These are phyloP conservation scores for Trichoderma pleuroti DNA, from an alignment of 2,329 filamentous ascomycete species.

Conservation along the genomic window DNA sequence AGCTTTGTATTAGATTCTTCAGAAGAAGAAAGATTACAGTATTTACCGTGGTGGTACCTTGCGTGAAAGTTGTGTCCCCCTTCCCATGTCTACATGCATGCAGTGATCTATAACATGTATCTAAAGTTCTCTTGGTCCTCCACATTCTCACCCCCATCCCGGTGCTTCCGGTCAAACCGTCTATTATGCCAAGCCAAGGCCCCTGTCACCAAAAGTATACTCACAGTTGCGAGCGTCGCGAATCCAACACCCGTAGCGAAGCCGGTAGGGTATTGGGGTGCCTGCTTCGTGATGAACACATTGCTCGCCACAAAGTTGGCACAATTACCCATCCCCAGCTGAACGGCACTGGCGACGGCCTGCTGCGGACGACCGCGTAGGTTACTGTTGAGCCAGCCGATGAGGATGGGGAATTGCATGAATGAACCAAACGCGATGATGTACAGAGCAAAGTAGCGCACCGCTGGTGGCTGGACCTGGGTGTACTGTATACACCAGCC, in stretches of 20 bases:
- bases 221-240: neutral
- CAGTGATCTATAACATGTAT: neutral
- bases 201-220: neutral
- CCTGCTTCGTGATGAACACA: neutral
- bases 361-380: neutral
- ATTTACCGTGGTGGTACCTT: neutral
- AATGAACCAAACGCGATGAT: neutral
- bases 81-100: neutral
- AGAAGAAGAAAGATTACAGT: neutral
- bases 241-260: slow-evolving; percentile 1
- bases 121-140: neutral
- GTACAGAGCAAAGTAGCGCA: neutral
- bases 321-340: neutral
- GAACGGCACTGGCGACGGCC: neutral
- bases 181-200: neutral
- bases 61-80: neutral
- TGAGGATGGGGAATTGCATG: neutral
- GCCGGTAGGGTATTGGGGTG: neutral
- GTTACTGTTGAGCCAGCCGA: slow-evolving; percentile 3
- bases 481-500: neutral
- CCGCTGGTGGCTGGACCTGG: neutral
- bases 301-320: slow-evolving; percentile 1
- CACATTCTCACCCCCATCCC: neutral
- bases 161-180: neutral
- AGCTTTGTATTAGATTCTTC: neutral